These are phyloP conservation scores for Lactarius evosmus DNA, from an alignment of 768 basidiomycete species.

Conservation along the genomic window DNA sequence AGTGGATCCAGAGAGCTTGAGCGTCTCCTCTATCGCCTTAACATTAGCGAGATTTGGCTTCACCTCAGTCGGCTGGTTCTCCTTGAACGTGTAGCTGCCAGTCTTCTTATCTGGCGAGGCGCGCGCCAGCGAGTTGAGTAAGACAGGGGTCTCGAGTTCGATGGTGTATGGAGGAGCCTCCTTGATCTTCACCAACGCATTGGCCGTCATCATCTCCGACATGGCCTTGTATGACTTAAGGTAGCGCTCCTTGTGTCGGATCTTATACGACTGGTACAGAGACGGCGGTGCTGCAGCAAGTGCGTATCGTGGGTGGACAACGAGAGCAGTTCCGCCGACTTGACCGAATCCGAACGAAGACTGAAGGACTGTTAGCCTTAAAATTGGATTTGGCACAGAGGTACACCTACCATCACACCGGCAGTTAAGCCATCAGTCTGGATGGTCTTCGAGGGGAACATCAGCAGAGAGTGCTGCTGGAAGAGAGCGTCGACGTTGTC, in stretches of 20 bases:
- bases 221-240: conserved; percentile 81
- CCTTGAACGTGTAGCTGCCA: conserved; percentile 78
- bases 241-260: conserved; percentile 61
- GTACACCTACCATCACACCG: conserved; percentile 69
- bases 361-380: conserved; percentile 38
- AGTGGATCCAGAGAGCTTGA: conserved; percentile 46
- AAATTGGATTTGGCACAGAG: not conserved
- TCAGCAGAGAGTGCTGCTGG: conserved; percentile 80
- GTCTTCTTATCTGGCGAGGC: conserved; percentile 77
- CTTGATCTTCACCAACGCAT: conserved; percentile 92
- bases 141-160: conserved; percentile 82
- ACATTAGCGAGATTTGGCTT: conserved; percentile 63
- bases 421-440: conserved; percentile 90
- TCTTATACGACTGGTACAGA: conserved; percentile 74
- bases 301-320: conserved; percentile 89
- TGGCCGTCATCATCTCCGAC: conserved; percentile 94
- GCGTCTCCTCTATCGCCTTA: conserved; percentile 54
- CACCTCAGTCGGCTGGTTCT: conserved; percentile 53
- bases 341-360: conserved; percentile 98
- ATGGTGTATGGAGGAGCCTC: conserved; percentile 83
- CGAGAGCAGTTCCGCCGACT: conserved; percentile 88
- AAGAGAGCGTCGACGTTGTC: conserved; percentile 96
- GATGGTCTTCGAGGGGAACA: conserved; percentile 98
- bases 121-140: conserved; percentile 92
- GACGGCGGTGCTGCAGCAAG: conserved; percentile 78